Evolutionary conservation across 2,329 filamentous ascomycete genomes (phyloP).

Genomic region (Alternaria triticimaculans): DNA sequence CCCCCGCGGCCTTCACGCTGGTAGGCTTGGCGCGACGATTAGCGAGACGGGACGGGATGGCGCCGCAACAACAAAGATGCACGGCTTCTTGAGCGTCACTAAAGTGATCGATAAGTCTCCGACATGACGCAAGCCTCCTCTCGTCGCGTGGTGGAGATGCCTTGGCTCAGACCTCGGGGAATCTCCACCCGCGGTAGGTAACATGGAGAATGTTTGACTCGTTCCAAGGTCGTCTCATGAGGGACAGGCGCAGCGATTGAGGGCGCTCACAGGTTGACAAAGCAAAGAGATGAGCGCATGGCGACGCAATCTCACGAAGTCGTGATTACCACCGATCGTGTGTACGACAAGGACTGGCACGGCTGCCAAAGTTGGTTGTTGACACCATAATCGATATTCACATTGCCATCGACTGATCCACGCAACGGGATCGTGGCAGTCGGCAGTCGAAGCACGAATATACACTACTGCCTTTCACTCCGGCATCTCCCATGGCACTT

Average conservation of each 20-base stretch:
- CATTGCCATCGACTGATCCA: not conserved
- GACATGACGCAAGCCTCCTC: not conserved
- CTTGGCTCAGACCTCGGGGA: not conserved
- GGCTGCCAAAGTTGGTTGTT: not conserved
- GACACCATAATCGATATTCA: not conserved
- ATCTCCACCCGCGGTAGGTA: not conserved
- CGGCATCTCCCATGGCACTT: not conserved
- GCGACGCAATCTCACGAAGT: not conserved
- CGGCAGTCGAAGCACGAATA: not conserved
- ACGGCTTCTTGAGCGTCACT: not conserved
- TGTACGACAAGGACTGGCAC: not conserved
- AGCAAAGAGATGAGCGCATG: not conserved
- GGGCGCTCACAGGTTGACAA: not conserved
- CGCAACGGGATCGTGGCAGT: not conserved
- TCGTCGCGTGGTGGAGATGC: not conserved
- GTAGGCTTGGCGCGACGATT: constrained; percentile 1
- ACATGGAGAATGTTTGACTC: not conserved
- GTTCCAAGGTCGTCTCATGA: not conserved
- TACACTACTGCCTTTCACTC: not conserved
- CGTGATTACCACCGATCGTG: not conserved
- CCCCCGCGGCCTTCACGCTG: constrained; percentile 2
- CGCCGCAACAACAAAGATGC: constrained; percentile 1
- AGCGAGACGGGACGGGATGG: constrained; percentile 6
- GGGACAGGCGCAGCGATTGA: not conserved
- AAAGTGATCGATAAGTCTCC: not conserved